Evolutionary conservation across 306 rosid species (phyloP).

Genomic region (Cicer arietinum): DNA sequence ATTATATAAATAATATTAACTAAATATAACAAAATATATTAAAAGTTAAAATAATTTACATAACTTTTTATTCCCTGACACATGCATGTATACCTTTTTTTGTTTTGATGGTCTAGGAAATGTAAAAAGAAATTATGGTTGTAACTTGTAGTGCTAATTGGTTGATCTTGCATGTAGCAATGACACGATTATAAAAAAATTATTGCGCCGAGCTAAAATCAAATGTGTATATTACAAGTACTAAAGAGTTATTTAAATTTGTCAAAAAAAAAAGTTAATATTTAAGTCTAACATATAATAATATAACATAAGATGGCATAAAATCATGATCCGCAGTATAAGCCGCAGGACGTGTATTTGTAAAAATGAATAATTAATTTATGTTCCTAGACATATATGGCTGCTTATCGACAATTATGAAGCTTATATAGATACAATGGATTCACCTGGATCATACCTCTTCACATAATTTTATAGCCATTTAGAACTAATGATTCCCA

Average conservation of each 20-base stretch:
- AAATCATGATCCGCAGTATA: constrained; percentile 37
- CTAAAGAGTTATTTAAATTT: not conserved
- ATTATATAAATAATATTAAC: no score
- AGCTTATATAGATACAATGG: constrained; percentile 28
- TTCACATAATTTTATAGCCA: constrained; percentile 44
- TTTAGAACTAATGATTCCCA: not conserved
- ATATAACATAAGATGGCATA: not conserved
- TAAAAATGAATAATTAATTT: constrained; percentile 14
- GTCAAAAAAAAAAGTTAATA: no score
- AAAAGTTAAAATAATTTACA: no score
- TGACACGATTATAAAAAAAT: no score
- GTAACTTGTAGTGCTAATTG: not conserved
- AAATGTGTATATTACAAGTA: not conserved
- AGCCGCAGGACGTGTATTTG: constrained; percentile 33
- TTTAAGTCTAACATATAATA: no score
- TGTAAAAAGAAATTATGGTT: not conserved
- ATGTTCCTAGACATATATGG: constrained; percentile 2
- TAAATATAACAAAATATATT: no score
- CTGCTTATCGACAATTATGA: constrained; percentile 20
- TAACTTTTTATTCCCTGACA: not conserved
- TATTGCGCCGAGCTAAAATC: no score
- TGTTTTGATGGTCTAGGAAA: not conserved
- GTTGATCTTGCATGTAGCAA: no score
- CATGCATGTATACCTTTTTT: not conserved
- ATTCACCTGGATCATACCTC: constrained; percentile 45